These are phyloP conservation scores for Phoenix roebelenii DNA, from an alignment of 176 grass and related monocot species.

Conservation along the genomic window DNA sequence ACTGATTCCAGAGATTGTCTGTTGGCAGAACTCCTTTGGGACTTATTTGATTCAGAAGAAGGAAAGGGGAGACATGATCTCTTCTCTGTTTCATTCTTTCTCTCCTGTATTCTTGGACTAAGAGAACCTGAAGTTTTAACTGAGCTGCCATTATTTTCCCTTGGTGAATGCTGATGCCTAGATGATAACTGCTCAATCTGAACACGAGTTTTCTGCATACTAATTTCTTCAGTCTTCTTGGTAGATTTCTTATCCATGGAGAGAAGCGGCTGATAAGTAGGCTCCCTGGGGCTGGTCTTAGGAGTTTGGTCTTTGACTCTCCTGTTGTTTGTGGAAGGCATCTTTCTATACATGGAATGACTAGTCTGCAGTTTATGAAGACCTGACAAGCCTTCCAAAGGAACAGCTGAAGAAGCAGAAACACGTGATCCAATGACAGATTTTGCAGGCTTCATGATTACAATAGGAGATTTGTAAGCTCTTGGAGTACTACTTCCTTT, in stretches of 20 bases:
- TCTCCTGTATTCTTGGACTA: conserved; percentile 67
- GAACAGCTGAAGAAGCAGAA: conserved; percentile 26
- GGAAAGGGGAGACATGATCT: conserved; percentile 48
- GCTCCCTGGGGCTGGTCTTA: conserved; percentile 36
- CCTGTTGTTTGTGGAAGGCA: conserved; percentile 23
- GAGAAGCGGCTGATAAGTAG: conserved; percentile 23
- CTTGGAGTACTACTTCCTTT: conserved; percentile 28
- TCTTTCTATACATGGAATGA: conserved; percentile 39
- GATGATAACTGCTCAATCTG: conserved; percentile 29
- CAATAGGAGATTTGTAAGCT: conserved; percentile 70
- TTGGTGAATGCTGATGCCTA: conserved; percentile 32
- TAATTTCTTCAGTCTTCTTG: conserved; percentile 43
- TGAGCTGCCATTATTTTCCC: conserved; percentile 31
- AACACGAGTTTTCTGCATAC: conserved; percentile 40
- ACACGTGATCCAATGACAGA: conserved; percentile 30
- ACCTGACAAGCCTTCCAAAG: conserved; percentile 38
- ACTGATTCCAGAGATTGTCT: conserved; percentile 51
- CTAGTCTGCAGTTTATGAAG: conserved; percentile 31
- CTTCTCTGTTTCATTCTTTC: conserved; percentile 39
- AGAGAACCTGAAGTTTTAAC: conserved; percentile 52
- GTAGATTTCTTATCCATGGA: conserved; percentile 36
- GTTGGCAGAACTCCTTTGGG: conserved; percentile 36
- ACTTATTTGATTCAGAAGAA: conserved; percentile 36
- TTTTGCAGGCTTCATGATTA: conserved; percentile 91
- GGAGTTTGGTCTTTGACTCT: conserved; percentile 29